Evolutionary conservation across 1,284 basidiomycete genomes (phyloP).

Genomic region (Amylostereum areolatum): DNA sequence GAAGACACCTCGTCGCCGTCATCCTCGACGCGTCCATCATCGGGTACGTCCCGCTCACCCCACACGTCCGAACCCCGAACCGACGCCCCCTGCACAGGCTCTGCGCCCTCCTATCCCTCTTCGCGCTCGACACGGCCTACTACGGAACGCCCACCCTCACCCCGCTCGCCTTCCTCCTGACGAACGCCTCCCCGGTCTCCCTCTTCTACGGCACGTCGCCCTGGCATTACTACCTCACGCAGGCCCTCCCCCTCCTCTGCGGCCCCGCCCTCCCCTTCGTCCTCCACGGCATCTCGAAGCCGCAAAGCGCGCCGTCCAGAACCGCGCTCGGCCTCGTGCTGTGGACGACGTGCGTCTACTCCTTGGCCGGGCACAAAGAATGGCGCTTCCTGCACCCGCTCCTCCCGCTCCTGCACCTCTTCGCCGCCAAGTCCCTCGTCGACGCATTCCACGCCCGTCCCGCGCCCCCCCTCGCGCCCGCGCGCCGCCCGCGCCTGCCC

Average conservation of each 20-base stretch:
- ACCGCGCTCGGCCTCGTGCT: slow-evolving; percentile 47
- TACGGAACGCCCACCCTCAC: slow-evolving; percentile 70
- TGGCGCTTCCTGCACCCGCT: slow-evolving; percentile 95
- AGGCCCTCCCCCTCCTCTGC: slow-evolving; percentile 81
- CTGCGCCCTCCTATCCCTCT: slow-evolving; percentile 30
- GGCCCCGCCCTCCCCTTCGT: slow-evolving; percentile 71
- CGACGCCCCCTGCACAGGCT: slow-evolving; percentile 24
- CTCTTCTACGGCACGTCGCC: slow-evolving; percentile 90
- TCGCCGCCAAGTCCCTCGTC: slow-evolving; percentile 71
- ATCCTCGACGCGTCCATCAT: slow-evolving; percentile 30
- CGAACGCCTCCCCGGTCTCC: slow-evolving; percentile 80
- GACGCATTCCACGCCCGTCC: slow-evolving; percentile 29
- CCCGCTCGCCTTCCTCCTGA: slow-evolving; percentile 74
- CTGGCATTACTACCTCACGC: slow-evolving; percentile 86
- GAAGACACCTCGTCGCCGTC: slow-evolving; percentile 24
- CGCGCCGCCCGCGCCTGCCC: slow-evolving; percentile 16
- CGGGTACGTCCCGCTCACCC: slow-evolving; percentile 33
- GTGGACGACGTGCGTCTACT: slow-evolving; percentile 73
- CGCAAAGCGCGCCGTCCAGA: slow-evolving; percentile 20
- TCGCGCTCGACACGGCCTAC: slow-evolving; percentile 63
- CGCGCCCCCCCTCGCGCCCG: background rate
- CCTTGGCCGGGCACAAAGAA: slow-evolving; percentile 87
- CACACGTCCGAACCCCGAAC: background rate
- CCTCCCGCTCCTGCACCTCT: slow-evolving; percentile 78
- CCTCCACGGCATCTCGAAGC: slow-evolving; percentile 41